phyloP scores from a whole-genome alignment of 805 yeast genomes.

The Schizosaccharomyces pombe region DNA sequence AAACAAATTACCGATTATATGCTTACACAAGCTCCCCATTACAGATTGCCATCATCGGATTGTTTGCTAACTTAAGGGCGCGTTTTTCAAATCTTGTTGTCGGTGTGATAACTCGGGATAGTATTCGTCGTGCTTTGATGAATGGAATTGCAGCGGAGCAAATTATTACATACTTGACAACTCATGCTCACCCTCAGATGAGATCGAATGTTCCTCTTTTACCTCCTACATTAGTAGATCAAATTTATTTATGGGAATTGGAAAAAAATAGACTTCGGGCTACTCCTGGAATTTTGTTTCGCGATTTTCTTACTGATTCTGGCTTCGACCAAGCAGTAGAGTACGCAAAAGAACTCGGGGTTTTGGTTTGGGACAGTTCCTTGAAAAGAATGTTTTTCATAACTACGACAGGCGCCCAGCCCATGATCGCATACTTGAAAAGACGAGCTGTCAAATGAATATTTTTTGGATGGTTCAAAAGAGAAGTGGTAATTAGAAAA shows the following conservation, averaged over 20 bases:
- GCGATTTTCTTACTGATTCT: conserved; percentile 53
- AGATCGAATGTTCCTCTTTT: conserved; percentile 30
- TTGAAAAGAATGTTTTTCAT: conserved; percentile 56
- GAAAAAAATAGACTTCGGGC: conserved; percentile 81
- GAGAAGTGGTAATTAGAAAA: too few species aligned
- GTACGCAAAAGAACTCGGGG: conserved; percentile 82
- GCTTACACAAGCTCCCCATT: conserved; percentile 37
- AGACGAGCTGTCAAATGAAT: conserved; percentile 17
- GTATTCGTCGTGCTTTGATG: conserved; percentile 56
- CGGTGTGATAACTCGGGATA: conserved; percentile 81
- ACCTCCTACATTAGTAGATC: conserved; percentile 95
- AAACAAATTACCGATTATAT: conserved; percentile 79
- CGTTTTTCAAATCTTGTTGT: conserved; percentile 81
- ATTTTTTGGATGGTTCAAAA: too few species aligned
- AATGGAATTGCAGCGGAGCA: conserved; percentile 93
- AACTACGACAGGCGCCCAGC: conserved; percentile 63
- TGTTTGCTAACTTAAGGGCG: conserved; percentile 66
- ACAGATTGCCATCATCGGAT: conserved; percentile 74
- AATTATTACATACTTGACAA: conserved; percentile 63
- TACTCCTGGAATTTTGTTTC: conserved; percentile 65
- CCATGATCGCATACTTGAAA: conserved; percentile 76
- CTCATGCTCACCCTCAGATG: conserved; percentile 91
- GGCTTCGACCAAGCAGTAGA: conserved; percentile 51
- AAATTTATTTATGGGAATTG: conserved; percentile 83
- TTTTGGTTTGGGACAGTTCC: conserved; percentile 65